A percentile compares a stretch with the other conserved stretches of the same genome.
Conservation (phyloP, 2,329 filamentous ascomycete genomes). For the Coleophoma cylindrospora region DNA sequence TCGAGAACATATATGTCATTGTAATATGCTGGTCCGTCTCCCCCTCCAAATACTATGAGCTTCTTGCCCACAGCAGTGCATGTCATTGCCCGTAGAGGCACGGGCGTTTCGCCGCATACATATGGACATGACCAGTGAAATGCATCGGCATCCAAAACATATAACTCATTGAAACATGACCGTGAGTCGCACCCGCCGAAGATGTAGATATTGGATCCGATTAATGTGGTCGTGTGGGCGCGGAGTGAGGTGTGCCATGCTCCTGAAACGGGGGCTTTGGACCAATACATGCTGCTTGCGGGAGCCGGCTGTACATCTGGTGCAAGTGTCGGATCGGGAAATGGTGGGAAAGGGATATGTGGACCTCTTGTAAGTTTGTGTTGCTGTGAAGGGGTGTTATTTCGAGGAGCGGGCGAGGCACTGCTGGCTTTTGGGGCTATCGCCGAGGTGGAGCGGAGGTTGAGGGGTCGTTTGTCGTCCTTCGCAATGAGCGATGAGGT, state of each 20-base stretch:
- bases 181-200: constrained; percentile 65
- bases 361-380: constrained; percentile 24
- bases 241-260: constrained; percentile 55
- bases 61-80: constrained; percentile 68
- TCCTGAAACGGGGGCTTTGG: constrained; percentile 58
- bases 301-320: constrained; percentile 58
- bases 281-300: constrained; percentile 71
- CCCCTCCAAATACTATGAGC: constrained; percentile 64
- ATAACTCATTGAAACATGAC: constrained; percentile 65
- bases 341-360: constrained; percentile 48
- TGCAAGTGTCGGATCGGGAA: constrained; percentile 49
- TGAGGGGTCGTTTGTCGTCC: constrained; percentile 33
- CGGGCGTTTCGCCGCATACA: constrained; percentile 59
- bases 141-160: constrained; percentile 64
- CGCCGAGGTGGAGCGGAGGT: constrained; percentile 43
- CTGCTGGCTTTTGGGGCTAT: constrained; percentile 22
- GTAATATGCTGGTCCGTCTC: constrained; percentile 66
- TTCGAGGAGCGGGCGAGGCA: constrained; percentile 16
- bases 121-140: constrained; percentile 66
- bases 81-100: constrained; percentile 65
- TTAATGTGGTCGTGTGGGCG: constrained; percentile 61
- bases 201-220: constrained; percentile 63
- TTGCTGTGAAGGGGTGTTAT: constrained; percentile 12
- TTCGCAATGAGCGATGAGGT: constrained; percentile 1
- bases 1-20: constrained; percentile 70